Conservation (phyloP, 108 stramenopile species). For the Nitzschia palea region DNA sequence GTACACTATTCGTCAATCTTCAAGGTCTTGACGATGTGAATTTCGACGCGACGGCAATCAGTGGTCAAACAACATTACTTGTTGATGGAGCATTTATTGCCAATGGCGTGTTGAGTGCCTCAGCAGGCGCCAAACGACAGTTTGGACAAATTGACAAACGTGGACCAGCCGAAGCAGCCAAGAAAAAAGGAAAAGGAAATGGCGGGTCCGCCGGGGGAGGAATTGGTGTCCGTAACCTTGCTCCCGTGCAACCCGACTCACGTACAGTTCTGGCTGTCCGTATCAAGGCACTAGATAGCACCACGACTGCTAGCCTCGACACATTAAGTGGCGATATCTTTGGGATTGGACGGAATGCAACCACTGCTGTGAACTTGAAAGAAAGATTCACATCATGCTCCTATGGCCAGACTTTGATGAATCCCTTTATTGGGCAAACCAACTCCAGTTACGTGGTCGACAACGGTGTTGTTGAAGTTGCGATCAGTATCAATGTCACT, state of each 20-base stretch:
- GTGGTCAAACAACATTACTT: conserved; percentile 3
- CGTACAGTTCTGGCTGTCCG: conserved; percentile 36
- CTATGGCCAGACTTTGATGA: neutral
- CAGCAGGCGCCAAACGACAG: neutral
- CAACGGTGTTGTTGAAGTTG: conserved; percentile 2
- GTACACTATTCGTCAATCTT: neutral
- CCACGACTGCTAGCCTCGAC: neutral
- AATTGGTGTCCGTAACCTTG: neutral
- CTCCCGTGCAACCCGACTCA: neutral
- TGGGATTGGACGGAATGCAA: neutral
- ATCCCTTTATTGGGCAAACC: neutral
- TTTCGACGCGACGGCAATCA: neutral
- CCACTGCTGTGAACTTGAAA: neutral
- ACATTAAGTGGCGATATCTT: neutral
- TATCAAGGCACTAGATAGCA: conserved; percentile 15
- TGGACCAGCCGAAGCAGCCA: neutral
- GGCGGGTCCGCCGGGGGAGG: neutral
- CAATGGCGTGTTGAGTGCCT: conserved; percentile 2
- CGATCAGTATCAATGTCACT: neutral
- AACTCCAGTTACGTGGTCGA: neutral
- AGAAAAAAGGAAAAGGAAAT: neutral
- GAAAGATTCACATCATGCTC: neutral
- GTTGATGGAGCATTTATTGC: conserved; percentile 17
- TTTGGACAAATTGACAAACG: neutral
- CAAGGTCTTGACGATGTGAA: neutral